Conservation (phyloP, 371 early-diverging fungal genomes). For the Rhizopus delemar region DNA sequence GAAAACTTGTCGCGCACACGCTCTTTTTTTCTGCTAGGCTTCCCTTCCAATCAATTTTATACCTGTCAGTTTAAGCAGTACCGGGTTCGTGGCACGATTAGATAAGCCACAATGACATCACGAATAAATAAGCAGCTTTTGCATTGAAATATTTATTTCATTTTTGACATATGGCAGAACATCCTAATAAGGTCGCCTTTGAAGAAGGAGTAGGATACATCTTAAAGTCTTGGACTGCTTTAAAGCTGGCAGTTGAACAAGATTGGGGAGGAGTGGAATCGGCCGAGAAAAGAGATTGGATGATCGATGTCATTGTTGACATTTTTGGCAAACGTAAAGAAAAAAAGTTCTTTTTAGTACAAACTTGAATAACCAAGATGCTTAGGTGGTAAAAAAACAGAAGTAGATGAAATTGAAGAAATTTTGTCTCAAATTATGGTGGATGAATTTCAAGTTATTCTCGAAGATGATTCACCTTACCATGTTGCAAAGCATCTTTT, state of each 20-base stretch:
- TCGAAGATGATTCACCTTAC: conserved; percentile 69
- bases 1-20: background rate
- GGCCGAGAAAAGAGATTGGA: conserved; percentile 74
- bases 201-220: conserved; percentile 58
- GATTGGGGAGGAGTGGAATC: conserved; percentile 82
- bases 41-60: background rate
- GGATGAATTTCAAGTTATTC: conserved; percentile 65
- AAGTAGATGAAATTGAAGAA: conserved; percentile 64
- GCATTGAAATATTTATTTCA: conserved; percentile 1
- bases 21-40: background rate
- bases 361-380: background rate
- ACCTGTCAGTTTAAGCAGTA: conserved; percentile 5
- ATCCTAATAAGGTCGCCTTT: conserved; percentile 67
- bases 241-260: conserved; percentile 75
- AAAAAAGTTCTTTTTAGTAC: background rate
- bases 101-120: conserved; percentile 7
- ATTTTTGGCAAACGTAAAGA: conserved; percentile 62
- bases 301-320: conserved; percentile 69
- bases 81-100: background rate
- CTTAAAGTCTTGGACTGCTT: conserved; percentile 73
- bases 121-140: too few relatives aligned
- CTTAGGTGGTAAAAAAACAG: conserved; percentile 62
- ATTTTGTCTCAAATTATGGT: conserved; percentile 65
- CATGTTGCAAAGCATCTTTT: conserved; percentile 55
- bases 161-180: conserved; percentile 24